Evolutionary conservation across 139 green algal genomes (phyloP).

Genomic region (Parachlorella kessleri): DNA sequence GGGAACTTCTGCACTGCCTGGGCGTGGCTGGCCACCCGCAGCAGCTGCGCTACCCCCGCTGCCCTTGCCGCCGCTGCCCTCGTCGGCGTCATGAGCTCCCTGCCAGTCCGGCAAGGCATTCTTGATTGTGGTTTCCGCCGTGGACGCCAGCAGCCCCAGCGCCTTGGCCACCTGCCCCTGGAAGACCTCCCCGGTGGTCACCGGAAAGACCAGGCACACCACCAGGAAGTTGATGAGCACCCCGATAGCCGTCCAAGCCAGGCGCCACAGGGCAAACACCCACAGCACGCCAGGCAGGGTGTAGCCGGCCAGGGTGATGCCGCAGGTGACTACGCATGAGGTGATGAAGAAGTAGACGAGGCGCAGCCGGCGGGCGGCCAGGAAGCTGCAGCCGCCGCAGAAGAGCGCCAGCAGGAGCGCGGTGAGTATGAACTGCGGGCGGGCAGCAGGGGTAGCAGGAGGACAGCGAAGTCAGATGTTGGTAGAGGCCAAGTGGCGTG

Average conservation of each 20-base stretch:
- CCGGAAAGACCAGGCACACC: constrained; percentile 10
- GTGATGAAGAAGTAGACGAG: constrained; percentile 13
- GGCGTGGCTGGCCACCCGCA: too few species aligned
- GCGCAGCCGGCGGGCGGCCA: neutral
- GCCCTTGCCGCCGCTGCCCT: too few species aligned
- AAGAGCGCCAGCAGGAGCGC: neutral
- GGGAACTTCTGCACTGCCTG: too few species aligned
- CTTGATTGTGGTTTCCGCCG: too few species aligned
- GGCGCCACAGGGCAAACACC: constrained; percentile 13
- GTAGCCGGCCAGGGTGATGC: neutral
- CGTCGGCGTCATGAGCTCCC: too few species aligned
- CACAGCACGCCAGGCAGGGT: neutral
- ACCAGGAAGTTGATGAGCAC: constrained; percentile 4
- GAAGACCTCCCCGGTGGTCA: neutral
- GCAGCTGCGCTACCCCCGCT: too few species aligned
- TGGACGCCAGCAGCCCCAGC: neutral
- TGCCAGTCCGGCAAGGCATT: too few species aligned
- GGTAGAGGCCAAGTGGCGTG: too few species aligned
- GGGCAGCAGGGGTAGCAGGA: neutral
- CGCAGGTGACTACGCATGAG: neutral
- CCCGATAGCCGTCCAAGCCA: constrained; percentile 16
- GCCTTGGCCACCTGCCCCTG: neutral
- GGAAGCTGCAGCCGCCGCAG: neutral
- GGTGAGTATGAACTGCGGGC: constrained; percentile 14
- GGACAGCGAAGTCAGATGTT: too few species aligned